A percentile compares a stretch with the other conserved stretches of the same genome.
Evolutionary conservation across 2,329 filamentous ascomycete species (phyloP).

Genomic region (Verticillium tricorpus): DNA sequence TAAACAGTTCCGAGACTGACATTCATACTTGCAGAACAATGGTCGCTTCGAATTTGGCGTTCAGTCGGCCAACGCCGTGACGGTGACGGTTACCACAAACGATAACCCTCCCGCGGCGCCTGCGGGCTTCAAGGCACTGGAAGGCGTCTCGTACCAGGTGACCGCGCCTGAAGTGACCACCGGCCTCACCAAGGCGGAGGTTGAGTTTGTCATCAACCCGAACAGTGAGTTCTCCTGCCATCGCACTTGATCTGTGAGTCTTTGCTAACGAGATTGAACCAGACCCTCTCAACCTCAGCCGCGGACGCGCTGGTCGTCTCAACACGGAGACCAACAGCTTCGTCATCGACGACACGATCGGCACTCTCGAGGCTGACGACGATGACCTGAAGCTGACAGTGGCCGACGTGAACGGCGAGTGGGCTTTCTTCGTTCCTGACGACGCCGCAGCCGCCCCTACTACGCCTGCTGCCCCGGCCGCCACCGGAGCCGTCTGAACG

Average conservation of each 20-base stretch:
- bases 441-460: conserved; percentile 13
- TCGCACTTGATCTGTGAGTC: not conserved
- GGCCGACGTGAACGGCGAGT: conserved; percentile 23
- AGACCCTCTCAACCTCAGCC: conserved; percentile 27
- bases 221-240: conserved; percentile 19
- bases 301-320: conserved; percentile 27
- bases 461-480: conserved; percentile 5
- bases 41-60: conserved; percentile 32
- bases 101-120: conserved; percentile 24
- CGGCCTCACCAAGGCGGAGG: conserved; percentile 28
- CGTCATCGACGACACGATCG: conserved; percentile 25
- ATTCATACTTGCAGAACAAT: conserved; percentile 10
- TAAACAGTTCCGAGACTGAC: not conserved
- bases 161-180: conserved; percentile 21
- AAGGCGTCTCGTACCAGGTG: conserved; percentile 28
- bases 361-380: conserved; percentile 32
- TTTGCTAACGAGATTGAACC: not conserved
- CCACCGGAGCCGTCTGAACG: not conserved
- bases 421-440: conserved; percentile 23
- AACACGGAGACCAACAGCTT: conserved; percentile 26
- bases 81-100: conserved; percentile 30
- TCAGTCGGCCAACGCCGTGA: conserved; percentile 22
- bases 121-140: conserved; percentile 28
- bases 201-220: conserved; percentile 31
- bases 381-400: conserved; percentile 27